Evolutionary conservation across 2,329 filamentous ascomycete species (phyloP).

Genomic region (Aspergillus brasiliensis): DNA sequence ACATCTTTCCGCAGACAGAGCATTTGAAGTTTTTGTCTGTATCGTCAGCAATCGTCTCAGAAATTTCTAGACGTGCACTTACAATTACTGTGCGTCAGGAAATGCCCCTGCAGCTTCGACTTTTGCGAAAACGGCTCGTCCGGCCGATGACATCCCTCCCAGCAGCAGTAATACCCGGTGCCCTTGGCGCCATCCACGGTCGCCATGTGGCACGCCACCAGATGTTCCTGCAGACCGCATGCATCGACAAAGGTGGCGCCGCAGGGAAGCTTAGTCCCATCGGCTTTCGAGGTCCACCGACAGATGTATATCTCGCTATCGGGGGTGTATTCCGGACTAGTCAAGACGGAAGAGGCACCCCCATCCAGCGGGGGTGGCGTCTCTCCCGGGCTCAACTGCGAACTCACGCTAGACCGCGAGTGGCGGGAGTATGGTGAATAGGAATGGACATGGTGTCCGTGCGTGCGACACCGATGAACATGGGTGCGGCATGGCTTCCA

Average conservation of each 20-base stretch:
- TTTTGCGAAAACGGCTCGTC: constrained; percentile 49
- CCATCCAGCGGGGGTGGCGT: constrained; percentile 41
- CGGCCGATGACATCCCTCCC: constrained; percentile 46
- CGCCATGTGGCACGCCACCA: constrained; percentile 40
- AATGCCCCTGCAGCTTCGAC: constrained; percentile 49
- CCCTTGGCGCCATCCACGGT: constrained; percentile 42
- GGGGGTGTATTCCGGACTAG: constrained; percentile 37
- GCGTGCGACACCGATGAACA: constrained; percentile 34
- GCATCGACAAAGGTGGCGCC: constrained; percentile 40
- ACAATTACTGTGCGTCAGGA: constrained; percentile 49
- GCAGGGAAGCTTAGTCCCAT: constrained; percentile 34
- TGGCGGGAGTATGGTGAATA: constrained; percentile 41
- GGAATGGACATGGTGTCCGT: constrained; percentile 38
- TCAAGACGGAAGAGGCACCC: constrained; percentile 38
- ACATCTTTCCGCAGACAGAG: constrained; percentile 44
- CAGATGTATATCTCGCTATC: constrained; percentile 42
- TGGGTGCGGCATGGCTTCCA: constrained; percentile 35
- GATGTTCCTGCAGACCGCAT: constrained; percentile 44
- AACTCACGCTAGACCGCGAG: constrained; percentile 40
- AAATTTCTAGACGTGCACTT: constrained; percentile 10
- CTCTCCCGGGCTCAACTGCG: constrained; percentile 41
- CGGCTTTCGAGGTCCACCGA: constrained; percentile 35
- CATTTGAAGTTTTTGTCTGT: constrained; percentile 47
- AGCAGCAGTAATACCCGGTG: constrained; percentile 48
- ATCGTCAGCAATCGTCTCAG: constrained; percentile 4